A percentile compares a stretch with the other conserved stretches of the same genome.
Conservation (phyloP, 2,329 filamentous ascomycete species). For the Pseudogymnoascus sp. region DNA sequence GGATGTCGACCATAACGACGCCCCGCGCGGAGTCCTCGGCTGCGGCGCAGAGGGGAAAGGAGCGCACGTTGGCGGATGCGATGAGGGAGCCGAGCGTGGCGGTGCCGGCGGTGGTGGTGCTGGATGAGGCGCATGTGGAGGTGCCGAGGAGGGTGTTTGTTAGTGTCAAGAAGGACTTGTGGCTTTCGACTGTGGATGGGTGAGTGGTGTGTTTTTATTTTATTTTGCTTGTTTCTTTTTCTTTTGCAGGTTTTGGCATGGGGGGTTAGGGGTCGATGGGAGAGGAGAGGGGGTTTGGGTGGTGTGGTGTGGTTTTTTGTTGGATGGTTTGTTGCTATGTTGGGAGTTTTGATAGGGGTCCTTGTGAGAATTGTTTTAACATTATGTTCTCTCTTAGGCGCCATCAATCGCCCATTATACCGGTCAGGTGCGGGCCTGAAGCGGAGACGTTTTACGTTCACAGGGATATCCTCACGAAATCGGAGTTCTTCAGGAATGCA, state of each 20-base stretch:
- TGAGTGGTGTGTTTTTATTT: conserved; percentile 25
- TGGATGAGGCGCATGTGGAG: conserved; percentile 31
- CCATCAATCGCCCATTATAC: conserved; percentile 40
- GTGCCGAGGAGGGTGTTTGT: conserved; percentile 28
- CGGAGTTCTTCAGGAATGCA: conserved; percentile 43
- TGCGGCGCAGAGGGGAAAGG: background rate
- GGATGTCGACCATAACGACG: background rate
- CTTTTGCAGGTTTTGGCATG: background rate
- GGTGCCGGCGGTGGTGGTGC: conserved; percentile 34
- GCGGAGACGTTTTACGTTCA: conserved; percentile 43
- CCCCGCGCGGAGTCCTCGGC: background rate
- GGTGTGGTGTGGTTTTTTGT: conserved; percentile 8
- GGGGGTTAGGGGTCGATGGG: background rate
- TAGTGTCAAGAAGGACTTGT: conserved; percentile 40
- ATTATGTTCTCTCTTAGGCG: conserved; percentile 29
- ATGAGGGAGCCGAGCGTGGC: conserved; percentile 35
- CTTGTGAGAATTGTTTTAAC: background rate
- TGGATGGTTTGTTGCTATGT: background rate
- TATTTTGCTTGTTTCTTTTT: background rate
- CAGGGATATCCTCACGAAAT: conserved; percentile 38
- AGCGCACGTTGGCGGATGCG: conserved; percentile 31
- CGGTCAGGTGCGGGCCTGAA: conserved; percentile 39
- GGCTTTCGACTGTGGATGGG: conserved; percentile 44
- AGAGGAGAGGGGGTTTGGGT: background rate
- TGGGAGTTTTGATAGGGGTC: background rate